Evolutionary conservation across 768 basidiomycete genomes (phyloP).

Genomic region (Clitopilus passeckerianus): DNA sequence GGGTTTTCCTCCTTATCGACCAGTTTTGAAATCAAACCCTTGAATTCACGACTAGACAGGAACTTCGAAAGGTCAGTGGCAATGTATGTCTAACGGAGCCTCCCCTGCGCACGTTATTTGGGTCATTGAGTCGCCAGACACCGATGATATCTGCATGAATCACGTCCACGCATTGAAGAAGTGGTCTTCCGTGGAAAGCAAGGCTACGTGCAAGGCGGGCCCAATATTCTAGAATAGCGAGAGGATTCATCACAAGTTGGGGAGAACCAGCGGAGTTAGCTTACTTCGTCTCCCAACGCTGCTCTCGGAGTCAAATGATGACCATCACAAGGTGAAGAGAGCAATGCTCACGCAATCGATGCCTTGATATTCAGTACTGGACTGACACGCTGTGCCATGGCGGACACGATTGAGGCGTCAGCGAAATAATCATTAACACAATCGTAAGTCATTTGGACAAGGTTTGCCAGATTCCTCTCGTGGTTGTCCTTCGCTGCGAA

Average conservation of each 20-base stretch:
- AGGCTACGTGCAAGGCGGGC: slow-evolving; percentile 15
- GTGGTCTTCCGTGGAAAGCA: slow-evolving; percentile 11
- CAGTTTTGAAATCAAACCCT: slow-evolving; percentile 13
- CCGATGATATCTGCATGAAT: slow-evolving; percentile 19
- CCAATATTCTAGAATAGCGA: slow-evolving; percentile 17
- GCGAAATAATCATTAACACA: slow-evolving; percentile 6
- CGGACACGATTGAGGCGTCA: slow-evolving; percentile 14
- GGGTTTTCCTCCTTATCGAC: slow-evolving; percentile 2
- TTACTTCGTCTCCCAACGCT: slow-evolving; percentile 14
- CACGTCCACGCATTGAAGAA: slow-evolving; percentile 14
- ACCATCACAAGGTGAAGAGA: background rate
- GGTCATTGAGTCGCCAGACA: slow-evolving; percentile 21
- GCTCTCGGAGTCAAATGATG: background rate
- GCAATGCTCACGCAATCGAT: slow-evolving; percentile 17
- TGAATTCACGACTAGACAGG: slow-evolving; percentile 10
- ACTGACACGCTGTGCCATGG: slow-evolving; percentile 19
- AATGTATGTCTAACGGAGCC: background rate
- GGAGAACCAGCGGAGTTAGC: background rate
- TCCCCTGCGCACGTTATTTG: slow-evolving; percentile 8
- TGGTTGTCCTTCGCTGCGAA: slow-evolving; percentile 5
- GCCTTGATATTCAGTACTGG: slow-evolving; percentile 15
- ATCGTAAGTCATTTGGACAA: slow-evolving; percentile 10
- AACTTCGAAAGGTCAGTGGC: slow-evolving; percentile 5
- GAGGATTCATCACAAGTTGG: background rate
- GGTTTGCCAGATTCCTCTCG: slow-evolving; percentile 3